A percentile compares a stretch with the other conserved stretches of the same genome.
Evolutionary conservation across 192 early-diverging fungal genomes (phyloP).

Genomic region (Helicostylum pulchrum): DNA sequence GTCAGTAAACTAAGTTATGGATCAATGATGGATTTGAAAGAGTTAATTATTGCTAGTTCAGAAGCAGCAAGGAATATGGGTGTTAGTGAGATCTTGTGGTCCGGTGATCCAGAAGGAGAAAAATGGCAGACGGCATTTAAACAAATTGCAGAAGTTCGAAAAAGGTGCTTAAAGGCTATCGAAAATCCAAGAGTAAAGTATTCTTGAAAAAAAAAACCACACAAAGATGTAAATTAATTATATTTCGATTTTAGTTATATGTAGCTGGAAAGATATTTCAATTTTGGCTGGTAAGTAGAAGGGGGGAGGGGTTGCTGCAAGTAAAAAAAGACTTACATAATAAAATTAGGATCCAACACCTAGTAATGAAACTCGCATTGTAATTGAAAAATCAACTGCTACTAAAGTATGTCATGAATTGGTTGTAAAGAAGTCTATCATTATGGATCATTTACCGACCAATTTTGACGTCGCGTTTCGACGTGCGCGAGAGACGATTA

Average conservation of each 20-base stretch:
- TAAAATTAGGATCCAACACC: conserved; percentile 30
- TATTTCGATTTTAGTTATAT: conserved; percentile 23
- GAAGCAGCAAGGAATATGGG: conserved; percentile 46
- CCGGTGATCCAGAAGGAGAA: conserved; percentile 34
- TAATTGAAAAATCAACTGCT: conserved; percentile 30
- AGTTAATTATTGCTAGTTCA: conserved; percentile 44
- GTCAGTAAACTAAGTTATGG: conserved; percentile 56
- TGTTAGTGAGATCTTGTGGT: conserved; percentile 42
- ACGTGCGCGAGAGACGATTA: conserved; percentile 30
- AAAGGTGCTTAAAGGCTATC: conserved; percentile 28
- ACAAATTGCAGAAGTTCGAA: conserved; percentile 35
- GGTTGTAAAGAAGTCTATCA: conserved; percentile 30
- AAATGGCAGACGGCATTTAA: conserved; percentile 44
- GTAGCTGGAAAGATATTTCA: conserved; percentile 38
- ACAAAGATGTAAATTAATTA: neutral
- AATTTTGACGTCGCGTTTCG: conserved; percentile 37
- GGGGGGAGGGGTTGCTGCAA: neutral
- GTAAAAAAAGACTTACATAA: neutral
- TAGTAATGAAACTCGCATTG: conserved; percentile 36
- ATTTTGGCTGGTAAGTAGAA: conserved; percentile 32
- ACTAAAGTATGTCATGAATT: conserved; percentile 28
- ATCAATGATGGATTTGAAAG: conserved; percentile 53
- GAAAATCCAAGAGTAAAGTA: conserved; percentile 42
- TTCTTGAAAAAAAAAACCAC: neutral
- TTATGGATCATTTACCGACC: conserved; percentile 37